phyloP scores from a whole-genome alignment of 2,329 filamentous ascomycete species.

The Diaporthe destruens region DNA sequence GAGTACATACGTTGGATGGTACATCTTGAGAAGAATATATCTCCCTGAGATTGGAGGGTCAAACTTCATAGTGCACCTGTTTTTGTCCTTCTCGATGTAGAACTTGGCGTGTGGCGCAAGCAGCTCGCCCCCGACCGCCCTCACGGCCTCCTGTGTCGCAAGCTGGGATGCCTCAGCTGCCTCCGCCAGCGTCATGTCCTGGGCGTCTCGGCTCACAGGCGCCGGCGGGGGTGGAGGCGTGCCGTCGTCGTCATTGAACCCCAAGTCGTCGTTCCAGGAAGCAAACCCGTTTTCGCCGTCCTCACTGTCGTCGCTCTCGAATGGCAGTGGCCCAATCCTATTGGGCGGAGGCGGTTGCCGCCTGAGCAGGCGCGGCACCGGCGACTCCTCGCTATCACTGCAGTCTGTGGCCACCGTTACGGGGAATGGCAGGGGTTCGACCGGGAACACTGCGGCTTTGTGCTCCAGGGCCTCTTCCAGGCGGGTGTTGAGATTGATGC shows the following conservation, averaged over 20 bases:
- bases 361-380: conserved; percentile 40
- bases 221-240: conserved; percentile 42
- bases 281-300: conserved; percentile 50
- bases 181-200: conserved; percentile 53
- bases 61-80: conserved; percentile 88
- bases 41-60: conserved; percentile 84
- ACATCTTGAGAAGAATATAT: conserved; percentile 90
- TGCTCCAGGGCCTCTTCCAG: conserved; percentile 57
- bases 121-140: conserved; percentile 69
- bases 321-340: conserved; percentile 67
- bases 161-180: conserved; percentile 62
- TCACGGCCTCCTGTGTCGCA: conserved; percentile 68
- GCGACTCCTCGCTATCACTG: conserved; percentile 67
- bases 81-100: conserved; percentile 84
- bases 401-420: conserved; percentile 61
- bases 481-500: conserved; percentile 58
- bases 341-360: conserved; percentile 58
- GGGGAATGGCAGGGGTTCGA: conserved; percentile 36
- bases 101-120: conserved; percentile 84
- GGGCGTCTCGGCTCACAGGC: conserved; percentile 45
- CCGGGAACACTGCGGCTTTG: conserved; percentile 40
- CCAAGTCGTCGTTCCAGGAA: conserved; percentile 50
- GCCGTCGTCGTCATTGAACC: conserved; percentile 45
- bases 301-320: conserved; percentile 62
- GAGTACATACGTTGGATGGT: conserved; percentile 59